phyloP scores from a whole-genome alignment of 306 rosid genomes.

The Herpetospermum pedunculosum region DNA sequence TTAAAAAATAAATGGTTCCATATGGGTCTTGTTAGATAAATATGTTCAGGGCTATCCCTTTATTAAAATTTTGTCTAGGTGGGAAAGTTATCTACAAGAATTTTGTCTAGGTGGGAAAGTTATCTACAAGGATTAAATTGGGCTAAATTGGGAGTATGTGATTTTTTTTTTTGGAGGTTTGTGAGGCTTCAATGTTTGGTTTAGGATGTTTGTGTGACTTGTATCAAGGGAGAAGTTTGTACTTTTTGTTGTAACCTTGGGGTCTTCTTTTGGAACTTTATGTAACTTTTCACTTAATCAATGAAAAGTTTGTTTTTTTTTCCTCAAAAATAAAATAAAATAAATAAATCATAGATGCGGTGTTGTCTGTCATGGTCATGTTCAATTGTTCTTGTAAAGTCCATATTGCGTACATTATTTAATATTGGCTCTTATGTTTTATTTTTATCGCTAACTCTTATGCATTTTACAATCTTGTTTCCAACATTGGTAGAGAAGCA shows the following conservation, averaged over 20 bases:
- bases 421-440: not conserved
- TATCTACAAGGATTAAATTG: not conserved
- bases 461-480: not conserved
- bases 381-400: not conserved
- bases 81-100: not conserved
- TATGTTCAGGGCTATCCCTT: not conserved
- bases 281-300: not conserved
- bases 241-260: not conserved
- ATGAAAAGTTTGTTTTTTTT: not conserved
- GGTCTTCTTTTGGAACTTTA: not conserved
- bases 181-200: not conserved
- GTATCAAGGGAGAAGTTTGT: not conserved
- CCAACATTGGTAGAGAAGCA: conserved; percentile 45
- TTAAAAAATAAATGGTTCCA: not conserved
- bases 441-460: not conserved
- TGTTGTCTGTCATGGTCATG: not conserved
- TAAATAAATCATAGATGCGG: too few relatives aligned
- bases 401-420: not conserved
- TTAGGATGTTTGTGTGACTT: not conserved
- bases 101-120: too few relatives aligned
- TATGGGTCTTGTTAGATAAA: not conserved
- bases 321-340: not conserved
- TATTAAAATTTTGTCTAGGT: not conserved
- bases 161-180: not conserved
- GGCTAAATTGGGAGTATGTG: not conserved